Conservation (phyloP, 2,329 filamentous ascomycete species). For the Periconia macrospinosa region DNA sequence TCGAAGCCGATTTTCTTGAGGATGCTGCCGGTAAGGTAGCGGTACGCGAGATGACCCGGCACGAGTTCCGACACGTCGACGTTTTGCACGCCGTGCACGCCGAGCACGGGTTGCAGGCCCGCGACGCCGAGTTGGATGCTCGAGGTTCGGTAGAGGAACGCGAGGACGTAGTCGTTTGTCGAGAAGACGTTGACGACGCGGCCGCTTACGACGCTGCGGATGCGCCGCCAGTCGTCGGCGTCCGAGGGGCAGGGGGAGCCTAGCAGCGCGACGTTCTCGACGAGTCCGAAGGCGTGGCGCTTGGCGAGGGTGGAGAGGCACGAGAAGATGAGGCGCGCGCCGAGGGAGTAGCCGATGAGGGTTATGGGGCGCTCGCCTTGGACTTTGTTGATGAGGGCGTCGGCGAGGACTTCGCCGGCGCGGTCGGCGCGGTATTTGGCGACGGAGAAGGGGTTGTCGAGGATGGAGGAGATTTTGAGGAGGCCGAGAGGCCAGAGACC, state of each 20-base stretch:
- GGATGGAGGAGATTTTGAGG: constrained; percentile 54
- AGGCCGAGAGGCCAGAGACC: constrained; percentile 53
- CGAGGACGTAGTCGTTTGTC: constrained; percentile 83
- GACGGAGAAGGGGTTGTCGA: constrained; percentile 82
- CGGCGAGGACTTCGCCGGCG: constrained; percentile 76
- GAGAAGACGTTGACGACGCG: constrained; percentile 87
- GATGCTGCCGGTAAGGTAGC: constrained; percentile 55
- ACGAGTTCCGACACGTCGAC: constrained; percentile 56
- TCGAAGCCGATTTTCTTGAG: constrained; percentile 57
- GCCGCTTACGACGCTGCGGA: constrained; percentile 78
- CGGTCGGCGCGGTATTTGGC: constrained; percentile 78
- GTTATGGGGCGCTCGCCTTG: constrained; percentile 83
- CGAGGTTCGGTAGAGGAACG: constrained; percentile 82
- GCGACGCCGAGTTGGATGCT: constrained; percentile 82
- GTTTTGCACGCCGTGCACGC: constrained; percentile 66
- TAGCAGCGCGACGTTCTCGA: constrained; percentile 83
- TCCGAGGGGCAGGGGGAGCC: constrained; percentile 78
- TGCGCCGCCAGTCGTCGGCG: constrained; percentile 70
- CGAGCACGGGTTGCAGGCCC: constrained; percentile 73
- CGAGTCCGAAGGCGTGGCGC: constrained; percentile 76
- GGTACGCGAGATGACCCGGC: constrained; percentile 54
- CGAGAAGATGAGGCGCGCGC: constrained; percentile 78
- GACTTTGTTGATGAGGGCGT: constrained; percentile 78
- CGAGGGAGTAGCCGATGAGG: constrained; percentile 78
- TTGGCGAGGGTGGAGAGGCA: constrained; percentile 78